Base-by-base conservation (phyloP, 495 filamentous ascomycete species). In the Hypomontagnella submonticulosa region DNA sequence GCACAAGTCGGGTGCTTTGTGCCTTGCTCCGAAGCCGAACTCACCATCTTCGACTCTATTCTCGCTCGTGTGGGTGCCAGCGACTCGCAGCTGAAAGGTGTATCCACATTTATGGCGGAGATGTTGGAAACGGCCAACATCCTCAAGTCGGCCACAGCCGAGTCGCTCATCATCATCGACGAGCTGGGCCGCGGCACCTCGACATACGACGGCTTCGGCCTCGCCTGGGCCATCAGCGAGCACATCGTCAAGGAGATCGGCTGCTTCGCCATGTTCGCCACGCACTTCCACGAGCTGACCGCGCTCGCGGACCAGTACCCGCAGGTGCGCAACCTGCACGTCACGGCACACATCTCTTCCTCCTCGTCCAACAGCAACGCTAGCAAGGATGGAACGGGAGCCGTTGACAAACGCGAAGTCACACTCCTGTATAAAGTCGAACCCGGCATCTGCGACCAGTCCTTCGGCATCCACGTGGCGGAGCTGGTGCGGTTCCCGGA, bases 101-200 rank as follows among this genome's bases (percentile, higher is more conserved):
- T 99, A 6, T 96, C 92, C 38, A 99, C 95, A 0, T 99, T 99
- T 82, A 99, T 99, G 96, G 96, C 96, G 0, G 95, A 99, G 80
- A 99, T 99, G 95, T 84, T 99, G 20, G 95, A 99, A 73, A 99
- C 95, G 0, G 92, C 95, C 57, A 97, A 97, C 71, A 99, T 99
- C 63, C 90, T 99, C 72, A 98, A 98, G 78, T 93, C 91, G 4
- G 95, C 95, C 3, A 98, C 95, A 1, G 88, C 88, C 6, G 95
- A 98, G 70, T 93, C 90, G 4, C 83, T 99, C 50, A 97, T 99
- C 74, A 97, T 99, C 77, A 96, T 98, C 69, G 96, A 99, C 77
- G 95, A 99, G 77, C 87, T 99, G n/a, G 95, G 95, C 23, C 90
- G 95, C 57, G 95, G 95, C 50, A 99, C 95, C 1, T 97, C 92